phyloP scores from a whole-genome alignment of 768 basidiomycete genomes.

The Mycena vitilis region DNA sequence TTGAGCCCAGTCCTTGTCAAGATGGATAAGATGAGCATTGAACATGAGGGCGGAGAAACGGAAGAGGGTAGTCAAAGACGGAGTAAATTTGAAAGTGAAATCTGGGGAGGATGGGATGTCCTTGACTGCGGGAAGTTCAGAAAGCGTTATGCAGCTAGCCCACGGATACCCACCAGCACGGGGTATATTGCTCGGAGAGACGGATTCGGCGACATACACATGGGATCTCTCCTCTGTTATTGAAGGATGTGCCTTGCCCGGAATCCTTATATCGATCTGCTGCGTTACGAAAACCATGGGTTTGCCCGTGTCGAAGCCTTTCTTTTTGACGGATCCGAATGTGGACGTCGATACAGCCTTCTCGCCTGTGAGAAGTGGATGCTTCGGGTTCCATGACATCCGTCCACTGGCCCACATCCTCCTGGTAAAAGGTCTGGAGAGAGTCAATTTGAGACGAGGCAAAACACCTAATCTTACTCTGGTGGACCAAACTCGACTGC shows the following conservation, averaged over 20 bases:
- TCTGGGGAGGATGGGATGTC: conserved; percentile 61
- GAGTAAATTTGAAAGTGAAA: conserved; percentile 75
- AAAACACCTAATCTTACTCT: conserved; percentile 32
- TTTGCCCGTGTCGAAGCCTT: conserved; percentile 68
- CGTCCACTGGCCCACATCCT: conserved; percentile 88
- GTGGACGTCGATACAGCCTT: conserved; percentile 60
- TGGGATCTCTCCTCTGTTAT: conserved; percentile 75
- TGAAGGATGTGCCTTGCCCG: conserved; percentile 57
- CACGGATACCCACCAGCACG: conserved; percentile 56
- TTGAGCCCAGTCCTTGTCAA: conserved; percentile 80
- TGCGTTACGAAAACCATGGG: conserved; percentile 86
- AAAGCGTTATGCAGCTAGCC: background rate
- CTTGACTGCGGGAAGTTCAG: conserved; percentile 53
- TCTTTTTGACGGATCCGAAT: conserved; percentile 67
- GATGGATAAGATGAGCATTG: conserved; percentile 87
- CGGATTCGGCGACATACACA: conserved; percentile 63
- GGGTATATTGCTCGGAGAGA: conserved; percentile 44
- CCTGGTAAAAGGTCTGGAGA: conserved; percentile 65
- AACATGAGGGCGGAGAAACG: conserved; percentile 89
- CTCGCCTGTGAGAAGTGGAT: conserved; percentile 65
- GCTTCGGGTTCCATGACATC: conserved; percentile 67
- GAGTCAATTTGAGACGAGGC: too few species aligned
- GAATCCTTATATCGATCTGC: conserved; percentile 61
- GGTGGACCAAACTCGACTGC: conserved; percentile 72
- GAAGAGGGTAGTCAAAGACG: conserved; percentile 80